Evolutionary conservation across 2,329 filamentous ascomycete species (phyloP).

Genomic region (Acephala macrosclerotiorum): DNA sequence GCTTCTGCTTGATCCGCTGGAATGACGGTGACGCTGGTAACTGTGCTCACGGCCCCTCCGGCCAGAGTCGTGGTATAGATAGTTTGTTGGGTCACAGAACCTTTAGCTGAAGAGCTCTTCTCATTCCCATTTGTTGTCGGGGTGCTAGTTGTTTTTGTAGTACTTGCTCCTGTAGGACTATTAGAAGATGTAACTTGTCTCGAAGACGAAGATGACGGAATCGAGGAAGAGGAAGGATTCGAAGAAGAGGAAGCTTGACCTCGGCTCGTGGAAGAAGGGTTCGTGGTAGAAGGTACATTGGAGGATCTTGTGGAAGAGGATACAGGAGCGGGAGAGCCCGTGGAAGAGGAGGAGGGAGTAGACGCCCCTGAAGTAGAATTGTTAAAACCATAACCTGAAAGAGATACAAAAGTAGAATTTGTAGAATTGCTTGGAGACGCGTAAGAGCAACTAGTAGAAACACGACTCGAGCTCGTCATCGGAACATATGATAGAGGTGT

Average conservation of each 20-base stretch:
- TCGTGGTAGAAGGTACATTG: slow-evolving; percentile 22
- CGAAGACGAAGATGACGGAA: slow-evolving; percentile 13
- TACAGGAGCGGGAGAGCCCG: slow-evolving; percentile 20
- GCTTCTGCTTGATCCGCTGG: slow-evolving; percentile 34
- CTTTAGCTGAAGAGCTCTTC: slow-evolving; percentile 9
- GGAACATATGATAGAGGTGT: neutral
- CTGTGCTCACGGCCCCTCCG: slow-evolving; percentile 35
- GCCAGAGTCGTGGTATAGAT: slow-evolving; percentile 39
- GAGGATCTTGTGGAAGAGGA: slow-evolving; percentile 22
- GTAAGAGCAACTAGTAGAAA: slow-evolving; percentile 21
- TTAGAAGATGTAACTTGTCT: slow-evolving; percentile 24
- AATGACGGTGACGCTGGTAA: slow-evolving; percentile 39
- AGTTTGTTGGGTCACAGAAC: slow-evolving; percentile 34
- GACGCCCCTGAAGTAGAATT: slow-evolving; percentile 29
- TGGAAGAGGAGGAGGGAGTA: slow-evolving; percentile 28
- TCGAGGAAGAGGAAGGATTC: slow-evolving; percentile 13
- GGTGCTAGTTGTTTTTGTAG: slow-evolving; percentile 17
- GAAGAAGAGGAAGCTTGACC: slow-evolving; percentile 15
- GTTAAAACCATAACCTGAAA: slow-evolving; percentile 31
- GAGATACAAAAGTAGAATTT: slow-evolving; percentile 19
- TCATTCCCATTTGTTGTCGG: slow-evolving; percentile 6
- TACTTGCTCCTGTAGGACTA: slow-evolving; percentile 19
- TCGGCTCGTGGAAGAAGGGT: slow-evolving; percentile 11
- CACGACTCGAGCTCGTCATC: slow-evolving; percentile 8
- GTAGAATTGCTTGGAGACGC: slow-evolving; percentile 23